Evolutionary conservation across 2,329 filamentous ascomycete genomes (phyloP).

Genomic region (Tricladium varicosporioides): DNA sequence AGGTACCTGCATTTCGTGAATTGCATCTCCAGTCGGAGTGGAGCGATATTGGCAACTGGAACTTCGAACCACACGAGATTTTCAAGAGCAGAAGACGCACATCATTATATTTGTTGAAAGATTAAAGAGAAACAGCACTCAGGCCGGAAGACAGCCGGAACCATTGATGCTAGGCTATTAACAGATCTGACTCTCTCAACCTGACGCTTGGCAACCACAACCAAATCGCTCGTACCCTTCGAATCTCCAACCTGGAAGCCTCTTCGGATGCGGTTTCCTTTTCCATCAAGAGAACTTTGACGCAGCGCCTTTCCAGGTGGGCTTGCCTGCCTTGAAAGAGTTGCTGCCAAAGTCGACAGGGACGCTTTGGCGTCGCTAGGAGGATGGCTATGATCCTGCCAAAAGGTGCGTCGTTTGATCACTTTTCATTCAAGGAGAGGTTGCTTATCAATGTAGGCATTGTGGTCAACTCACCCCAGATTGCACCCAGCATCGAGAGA

Average conservation of each 20-base stretch:
- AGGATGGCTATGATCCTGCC: slow-evolving; percentile 48
- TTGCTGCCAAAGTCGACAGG: slow-evolving; percentile 23
- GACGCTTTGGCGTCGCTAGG: slow-evolving; percentile 15
- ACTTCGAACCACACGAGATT: too few species aligned
- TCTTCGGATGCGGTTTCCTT: slow-evolving; percentile 21
- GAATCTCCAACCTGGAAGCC: not conserved
- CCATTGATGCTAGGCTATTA: not conserved
- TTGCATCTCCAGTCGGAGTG: too few species aligned
- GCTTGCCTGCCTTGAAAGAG: slow-evolving; percentile 32
- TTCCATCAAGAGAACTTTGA: slow-evolving; percentile 13
- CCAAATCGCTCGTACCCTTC: not conserved
- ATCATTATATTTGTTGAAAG: too few species aligned
- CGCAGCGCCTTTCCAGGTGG: slow-evolving; percentile 33
- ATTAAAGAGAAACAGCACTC: too few species aligned
- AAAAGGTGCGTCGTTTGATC: slow-evolving; percentile 35
- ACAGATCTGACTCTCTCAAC: not conserved
- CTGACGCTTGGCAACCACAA: not conserved
- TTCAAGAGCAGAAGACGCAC: too few species aligned
- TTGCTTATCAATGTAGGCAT: slow-evolving; percentile 36
- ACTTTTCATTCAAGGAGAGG: too few species aligned
- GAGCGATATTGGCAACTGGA: too few species aligned
- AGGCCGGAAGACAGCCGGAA: not conserved
- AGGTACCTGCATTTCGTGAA: too few species aligned
- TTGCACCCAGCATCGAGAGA: slow-evolving; percentile 50
- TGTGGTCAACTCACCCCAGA: slow-evolving; percentile 49